Evolutionary conservation across 495 filamentous ascomycete species (phyloP), one percentile per base, ranked within the genome.

Genomic region (Lepraria neglecta): DNA sequence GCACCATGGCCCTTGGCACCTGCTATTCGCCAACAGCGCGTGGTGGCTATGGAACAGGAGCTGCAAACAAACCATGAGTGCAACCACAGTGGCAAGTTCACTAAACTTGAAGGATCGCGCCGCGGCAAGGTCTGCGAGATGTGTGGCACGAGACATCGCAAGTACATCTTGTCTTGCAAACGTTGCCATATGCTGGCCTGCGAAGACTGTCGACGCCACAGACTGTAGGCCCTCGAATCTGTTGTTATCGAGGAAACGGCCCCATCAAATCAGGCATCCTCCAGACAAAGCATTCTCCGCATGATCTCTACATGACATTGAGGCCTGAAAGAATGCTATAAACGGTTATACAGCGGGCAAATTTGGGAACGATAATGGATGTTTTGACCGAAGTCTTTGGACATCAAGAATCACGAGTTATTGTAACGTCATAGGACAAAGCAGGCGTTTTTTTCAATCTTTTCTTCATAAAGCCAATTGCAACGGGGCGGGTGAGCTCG

Each of bases 181-280:
- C 30, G 28, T 33, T 38, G 51, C 28, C 51, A 38, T 38, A 54
- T 54, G 51, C 30, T 54, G 3, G 51, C 51, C 51, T 54, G 51
- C 15, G 28, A 54, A 54, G 51, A 54, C 51, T 54, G 30, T 35
- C 51, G 51, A 54, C 28, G 51, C 28, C 51, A 54, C n/a, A 54
- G 51, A 54, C 12, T 54, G 15, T 21, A 21, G 31, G 11, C 50
- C 11, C 10, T 52, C 50, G 3, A 7, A n/a, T 31, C 4, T 52
- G 6, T 52, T 5, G 4, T 2, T 0, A 31, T 52, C 27, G 19
- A 52, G 27, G 27, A 52, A 52, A n/a, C 30, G 27, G 12, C 30
- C 3, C 48, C 48, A 14, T 52, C 48, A 6, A 31, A 52, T 52
- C 48, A 52, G 24, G n/a, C 5, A 52, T 52, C 11, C 24, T 31